Evolutionary conservation across 2,329 filamentous ascomycete species (phyloP).

Genomic region (Pyricularia pennisetigena): DNA sequence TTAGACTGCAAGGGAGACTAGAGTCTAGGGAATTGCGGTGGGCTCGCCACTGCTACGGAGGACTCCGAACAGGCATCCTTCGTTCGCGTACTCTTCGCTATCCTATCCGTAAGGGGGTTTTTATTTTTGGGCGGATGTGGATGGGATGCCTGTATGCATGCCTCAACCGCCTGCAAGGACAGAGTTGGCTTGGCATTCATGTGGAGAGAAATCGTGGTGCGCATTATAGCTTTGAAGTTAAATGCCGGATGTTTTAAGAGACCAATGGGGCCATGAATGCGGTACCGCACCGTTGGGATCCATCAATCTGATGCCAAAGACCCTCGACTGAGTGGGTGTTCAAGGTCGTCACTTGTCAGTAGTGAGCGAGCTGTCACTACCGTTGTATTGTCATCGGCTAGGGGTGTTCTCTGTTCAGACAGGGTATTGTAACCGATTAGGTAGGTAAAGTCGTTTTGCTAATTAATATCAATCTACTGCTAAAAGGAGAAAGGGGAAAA

Average conservation of each 20-base stretch:
- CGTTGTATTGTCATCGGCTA: too few relatives aligned
- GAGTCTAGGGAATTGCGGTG: too few relatives aligned
- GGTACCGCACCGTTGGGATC: neutral
- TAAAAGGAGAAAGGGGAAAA: too few relatives aligned
- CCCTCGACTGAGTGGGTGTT: neutral
- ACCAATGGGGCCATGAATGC: neutral
- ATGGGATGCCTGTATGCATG: neutral
- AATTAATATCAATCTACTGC: too few relatives aligned
- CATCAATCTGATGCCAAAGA: neutral
- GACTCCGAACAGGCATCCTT: too few relatives aligned
- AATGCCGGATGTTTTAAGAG: neutral
- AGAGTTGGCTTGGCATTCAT: neutral
- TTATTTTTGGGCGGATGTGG: neutral
- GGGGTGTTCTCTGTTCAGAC: neutral
- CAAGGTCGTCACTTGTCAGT: neutral
- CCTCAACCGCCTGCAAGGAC: neutral
- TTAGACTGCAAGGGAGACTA: neutral
- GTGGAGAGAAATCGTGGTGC: neutral
- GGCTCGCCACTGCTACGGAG: too few relatives aligned
- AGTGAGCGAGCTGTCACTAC: neutral
- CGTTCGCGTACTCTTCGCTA: too few relatives aligned
- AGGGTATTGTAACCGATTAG: neutral
- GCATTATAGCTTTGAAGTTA: neutral
- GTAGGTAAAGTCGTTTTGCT: too few relatives aligned
- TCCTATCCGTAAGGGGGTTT: too few relatives aligned